Evolutionary conservation across 306 rosid genomes (phyloP).

Genomic region (Prunus armeniaca): DNA sequence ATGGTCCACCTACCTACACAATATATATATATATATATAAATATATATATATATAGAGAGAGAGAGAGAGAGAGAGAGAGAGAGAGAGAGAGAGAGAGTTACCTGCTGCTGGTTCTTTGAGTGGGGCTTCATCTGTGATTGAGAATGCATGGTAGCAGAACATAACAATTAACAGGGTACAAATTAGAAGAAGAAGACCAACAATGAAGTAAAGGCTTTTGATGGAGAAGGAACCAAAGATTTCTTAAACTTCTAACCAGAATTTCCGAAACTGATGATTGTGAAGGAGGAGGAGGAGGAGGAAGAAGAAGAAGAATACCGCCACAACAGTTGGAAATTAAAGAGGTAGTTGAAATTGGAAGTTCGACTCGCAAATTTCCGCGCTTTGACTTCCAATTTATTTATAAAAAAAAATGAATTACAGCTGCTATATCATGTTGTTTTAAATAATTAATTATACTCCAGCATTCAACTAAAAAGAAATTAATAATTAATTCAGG

Average conservation of each 20-base stretch:
- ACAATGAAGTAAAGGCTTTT: background rate
- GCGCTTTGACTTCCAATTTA: background rate
- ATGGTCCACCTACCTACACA: background rate
- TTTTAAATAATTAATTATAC: background rate
- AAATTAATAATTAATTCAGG: no score
- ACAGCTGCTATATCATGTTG: background rate
- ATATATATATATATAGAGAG: no score
- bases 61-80: background rate
- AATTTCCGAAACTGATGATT: background rate
- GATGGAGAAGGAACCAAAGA: background rate
- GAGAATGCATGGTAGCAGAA: background rate
- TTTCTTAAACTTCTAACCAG: background rate
- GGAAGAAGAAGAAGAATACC: background rate
- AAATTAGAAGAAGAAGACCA: background rate
- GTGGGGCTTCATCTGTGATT: constrained; percentile 14
- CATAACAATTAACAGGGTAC: background rate
- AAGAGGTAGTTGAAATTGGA: background rate
- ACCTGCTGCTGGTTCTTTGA: constrained; percentile 16
- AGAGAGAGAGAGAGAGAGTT: constrained; percentile 3
- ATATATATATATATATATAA: background rate
- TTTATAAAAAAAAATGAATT: background rate
- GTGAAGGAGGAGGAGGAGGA: background rate
- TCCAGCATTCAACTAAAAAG: background rate
- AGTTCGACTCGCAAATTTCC: background rate
- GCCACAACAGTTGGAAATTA: background rate